Conservation (phyloP, 129 eudicot genomes). For the Pittosporum tobira region DNA sequence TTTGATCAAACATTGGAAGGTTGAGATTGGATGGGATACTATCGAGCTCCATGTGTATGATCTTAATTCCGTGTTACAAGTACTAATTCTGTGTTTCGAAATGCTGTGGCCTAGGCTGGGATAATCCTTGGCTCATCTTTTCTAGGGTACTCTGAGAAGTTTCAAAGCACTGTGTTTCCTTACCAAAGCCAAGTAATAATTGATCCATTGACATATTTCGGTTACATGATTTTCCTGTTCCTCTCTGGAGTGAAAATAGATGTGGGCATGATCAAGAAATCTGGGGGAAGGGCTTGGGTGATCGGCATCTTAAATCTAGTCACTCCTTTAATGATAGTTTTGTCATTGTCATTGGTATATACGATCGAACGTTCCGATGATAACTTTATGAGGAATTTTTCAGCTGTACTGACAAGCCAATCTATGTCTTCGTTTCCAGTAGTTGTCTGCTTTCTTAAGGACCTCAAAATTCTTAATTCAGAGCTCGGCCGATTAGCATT, state of each 20-base stretch:
- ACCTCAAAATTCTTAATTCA: slow-evolving; percentile 23
- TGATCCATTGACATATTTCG: slow-evolving; percentile 3
- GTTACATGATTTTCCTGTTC: slow-evolving; percentile 13
- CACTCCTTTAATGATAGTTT: not conserved
- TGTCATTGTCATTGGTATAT: not conserved
- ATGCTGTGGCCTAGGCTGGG: slow-evolving; percentile 18
- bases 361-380: not conserved
- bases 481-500: slow-evolving; percentile 42
- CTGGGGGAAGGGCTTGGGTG: slow-evolving; percentile 13
- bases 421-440: slow-evolving; percentile 10
- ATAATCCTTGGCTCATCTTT: slow-evolving; percentile 21
- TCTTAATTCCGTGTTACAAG: not conserved
- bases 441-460: slow-evolving; percentile 23
- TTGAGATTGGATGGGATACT: not conserved
- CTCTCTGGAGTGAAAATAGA: slow-evolving; percentile 18
- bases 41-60: not conserved
- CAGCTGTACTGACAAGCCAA: not conserved
- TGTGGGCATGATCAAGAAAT: slow-evolving; percentile 7
- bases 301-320: not conserved
- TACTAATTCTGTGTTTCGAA: not conserved
- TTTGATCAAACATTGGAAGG: no score
- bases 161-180: slow-evolving; percentile 9
- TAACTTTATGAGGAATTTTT: not conserved
- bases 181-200: not conserved
- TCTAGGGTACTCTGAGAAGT: not conserved